Base-by-base conservation (phyloP, 495 filamentous ascomycete genomes). In the Tuber microsphaerosporum region DNA sequence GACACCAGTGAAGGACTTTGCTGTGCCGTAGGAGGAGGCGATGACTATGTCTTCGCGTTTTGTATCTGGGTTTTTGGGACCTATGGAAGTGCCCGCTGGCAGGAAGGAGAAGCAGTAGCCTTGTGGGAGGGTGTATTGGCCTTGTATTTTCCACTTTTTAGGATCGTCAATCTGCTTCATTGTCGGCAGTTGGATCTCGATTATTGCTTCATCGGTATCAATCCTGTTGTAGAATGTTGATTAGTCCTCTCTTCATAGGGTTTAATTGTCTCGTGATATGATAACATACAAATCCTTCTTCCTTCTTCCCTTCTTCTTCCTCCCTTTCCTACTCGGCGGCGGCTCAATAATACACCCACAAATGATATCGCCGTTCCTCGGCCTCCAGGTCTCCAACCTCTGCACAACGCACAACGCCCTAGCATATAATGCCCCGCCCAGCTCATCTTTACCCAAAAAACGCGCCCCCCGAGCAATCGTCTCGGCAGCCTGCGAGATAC, bases 371-470 rank as follows among this genome's bases (percentile, higher is more conserved):
- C 83, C 85, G 22, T 82, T 71, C 43, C 69, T 75, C 2, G 85
- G 85, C 46, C 75, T 80, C 85, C 85, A 86, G 10, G 72, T 71
- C 69, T 75, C 76, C 20, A 80, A 73, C 45, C 85, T 73, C 37
- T 84, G 79, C 26, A 86, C 81, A 69, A 85, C 82, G 65, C 84
- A 85, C 51, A 86, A 69, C 5, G 85, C 83, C 41, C 76, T 74
- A 70, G 76, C 81, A 48, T 72, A 79, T 70, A 80, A 80, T 17
- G 76, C 84, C 26, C 77, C 81, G 37, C 80, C 80, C 31, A 83
- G 77, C 45, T 81, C 78, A 68, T 82, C 76, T 72, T 80, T 75
- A 0, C 80, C 81, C 45, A 82, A 43, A 22, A 81, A 81, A 73
- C 76, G 73, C 43, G 75, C 76, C 73, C 76, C 82, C 20, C 82